Percentiles rank a stretch among this genome's conserved stretches.
Conservation (phyloP, 441 rosid genomes). For the Daphne laureola region DNA sequence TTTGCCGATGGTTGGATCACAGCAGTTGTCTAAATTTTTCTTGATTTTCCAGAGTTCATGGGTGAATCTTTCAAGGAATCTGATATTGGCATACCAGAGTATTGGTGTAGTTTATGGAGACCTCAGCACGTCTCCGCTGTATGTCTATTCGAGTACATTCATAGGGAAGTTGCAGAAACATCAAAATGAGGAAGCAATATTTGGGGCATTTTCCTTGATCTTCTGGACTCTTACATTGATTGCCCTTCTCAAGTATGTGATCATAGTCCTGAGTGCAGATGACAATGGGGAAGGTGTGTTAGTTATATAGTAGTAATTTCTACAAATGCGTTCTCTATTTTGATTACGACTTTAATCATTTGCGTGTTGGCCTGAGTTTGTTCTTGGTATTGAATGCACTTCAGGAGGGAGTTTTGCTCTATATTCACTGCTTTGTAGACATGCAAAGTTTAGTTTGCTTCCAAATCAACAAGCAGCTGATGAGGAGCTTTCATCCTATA, state of each 20-base stretch:
- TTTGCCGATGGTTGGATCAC: too few species aligned
- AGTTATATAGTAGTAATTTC: background rate
- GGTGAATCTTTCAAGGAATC: too few species aligned
- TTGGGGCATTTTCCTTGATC: conserved; percentile 31
- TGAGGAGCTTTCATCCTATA: too few species aligned
- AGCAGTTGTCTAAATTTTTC: background rate
- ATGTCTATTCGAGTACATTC: conserved; percentile 24
- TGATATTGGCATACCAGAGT: conserved; percentile 25
- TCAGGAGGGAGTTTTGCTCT: conserved; percentile 36
- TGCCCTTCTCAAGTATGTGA: conserved; percentile 26
- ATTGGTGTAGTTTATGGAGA: conserved; percentile 32
- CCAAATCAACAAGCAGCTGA: too few species aligned
- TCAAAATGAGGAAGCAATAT: conserved; percentile 21
- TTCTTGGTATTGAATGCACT: background rate
- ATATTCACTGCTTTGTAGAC: conserved; percentile 28
- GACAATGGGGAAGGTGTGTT: conserved; percentile 35
- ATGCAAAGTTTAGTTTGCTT: conserved; percentile 17
- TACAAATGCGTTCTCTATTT: background rate
- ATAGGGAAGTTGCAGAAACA: conserved; percentile 14
- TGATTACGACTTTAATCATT: background rate
- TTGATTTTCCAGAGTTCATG: too few species aligned
- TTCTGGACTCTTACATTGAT: conserved; percentile 38
- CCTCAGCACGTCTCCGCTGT: conserved; percentile 24
- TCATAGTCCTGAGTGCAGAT: conserved; percentile 27
- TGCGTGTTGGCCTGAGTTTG: background rate